These are phyloP conservation scores for Elsinoe arachidis DNA, from an alignment of 2,329 filamentous ascomycete species.

Conservation along the genomic window DNA sequence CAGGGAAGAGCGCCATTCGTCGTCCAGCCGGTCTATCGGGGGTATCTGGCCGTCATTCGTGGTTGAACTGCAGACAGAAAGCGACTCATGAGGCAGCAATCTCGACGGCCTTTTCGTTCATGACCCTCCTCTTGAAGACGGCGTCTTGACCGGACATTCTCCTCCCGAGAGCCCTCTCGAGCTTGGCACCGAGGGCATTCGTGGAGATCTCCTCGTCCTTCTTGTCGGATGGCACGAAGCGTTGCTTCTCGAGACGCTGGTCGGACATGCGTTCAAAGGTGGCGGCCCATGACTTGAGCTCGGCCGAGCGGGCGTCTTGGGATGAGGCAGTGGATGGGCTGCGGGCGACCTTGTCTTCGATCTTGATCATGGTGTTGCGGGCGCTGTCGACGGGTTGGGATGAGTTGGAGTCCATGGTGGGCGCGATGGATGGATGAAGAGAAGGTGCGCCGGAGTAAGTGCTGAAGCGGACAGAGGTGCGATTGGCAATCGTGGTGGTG, in stretches of 20 bases:
- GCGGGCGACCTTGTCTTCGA: constrained; percentile 15
- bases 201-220: constrained; percentile 78
- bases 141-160: constrained; percentile 86
- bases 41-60: constrained; percentile 1
- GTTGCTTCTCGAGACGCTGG: constrained; percentile 72
- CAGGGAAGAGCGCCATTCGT: neutral
- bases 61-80: neutral
- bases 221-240: constrained; percentile 67
- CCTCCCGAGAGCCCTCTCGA: constrained; percentile 76
- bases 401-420: constrained; percentile 26
- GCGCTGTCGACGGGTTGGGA: constrained; percentile 13
- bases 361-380: constrained; percentile 21
- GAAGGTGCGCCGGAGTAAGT: constrained; percentile 44
- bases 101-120: constrained; percentile 31
- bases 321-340: constrained; percentile 23
- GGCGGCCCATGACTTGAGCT: constrained; percentile 68
- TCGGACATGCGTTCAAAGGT: constrained; percentile 84
- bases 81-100: constrained; percentile 5
- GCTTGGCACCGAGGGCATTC: constrained; percentile 79
- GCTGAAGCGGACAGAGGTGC: constrained; percentile 38
- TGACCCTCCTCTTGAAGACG: constrained; percentile 56
- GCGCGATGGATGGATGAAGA: constrained; percentile 43
- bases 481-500: constrained; percentile 17
- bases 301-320: constrained; percentile 46
- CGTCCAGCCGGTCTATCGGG: neutral